Evolutionary conservation across 2,329 filamentous ascomycete species (phyloP).

Genomic region (Ophiostoma sp.): DNA sequence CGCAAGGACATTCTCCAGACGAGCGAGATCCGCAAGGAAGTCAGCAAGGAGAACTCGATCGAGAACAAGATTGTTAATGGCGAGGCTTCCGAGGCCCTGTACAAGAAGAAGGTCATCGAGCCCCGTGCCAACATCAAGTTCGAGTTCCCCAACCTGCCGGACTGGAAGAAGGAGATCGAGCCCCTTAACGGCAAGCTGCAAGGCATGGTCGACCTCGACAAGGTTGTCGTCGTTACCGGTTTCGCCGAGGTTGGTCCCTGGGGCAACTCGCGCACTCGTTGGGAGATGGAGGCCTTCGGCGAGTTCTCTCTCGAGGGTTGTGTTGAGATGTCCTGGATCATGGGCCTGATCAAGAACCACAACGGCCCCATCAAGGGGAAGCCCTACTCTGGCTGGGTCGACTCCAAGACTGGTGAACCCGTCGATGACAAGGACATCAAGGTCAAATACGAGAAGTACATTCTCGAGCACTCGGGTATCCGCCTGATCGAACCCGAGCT

Average conservation of each 20-base stretch:
- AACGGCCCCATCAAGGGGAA: conserved; percentile 94
- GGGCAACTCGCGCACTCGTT: conserved; percentile 96
- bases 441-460: conserved; percentile 92
- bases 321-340: conserved; percentile 99
- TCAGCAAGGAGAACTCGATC: conserved; percentile 90
- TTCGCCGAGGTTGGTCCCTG: conserved; percentile 95
- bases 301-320: conserved; percentile 97
- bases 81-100: conserved; percentile 82
- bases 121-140: conserved; percentile 98
- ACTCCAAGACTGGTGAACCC: conserved; percentile 86
- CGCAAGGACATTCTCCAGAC: conserved; percentile 94
- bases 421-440: conserved; percentile 99
- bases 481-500: conserved; percentile 96
- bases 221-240: conserved; percentile 94
- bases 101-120: conserved; percentile 90
- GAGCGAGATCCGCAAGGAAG: conserved; percentile 85
- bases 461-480: conserved; percentile 94
- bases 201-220: conserved; percentile 98
- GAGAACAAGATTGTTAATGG: conserved; percentile 98
- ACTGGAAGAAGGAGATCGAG: conserved; percentile 87
- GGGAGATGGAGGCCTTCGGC: conserved; percentile 98
- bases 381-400: conserved; percentile 94
- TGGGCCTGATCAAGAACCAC: conserved; percentile 98
- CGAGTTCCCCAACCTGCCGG: conserved; percentile 81
- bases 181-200: conserved; percentile 83